Conservation (phyloP, 495 filamentous ascomycete species). For the Pyrenula aspistea region DNA sequence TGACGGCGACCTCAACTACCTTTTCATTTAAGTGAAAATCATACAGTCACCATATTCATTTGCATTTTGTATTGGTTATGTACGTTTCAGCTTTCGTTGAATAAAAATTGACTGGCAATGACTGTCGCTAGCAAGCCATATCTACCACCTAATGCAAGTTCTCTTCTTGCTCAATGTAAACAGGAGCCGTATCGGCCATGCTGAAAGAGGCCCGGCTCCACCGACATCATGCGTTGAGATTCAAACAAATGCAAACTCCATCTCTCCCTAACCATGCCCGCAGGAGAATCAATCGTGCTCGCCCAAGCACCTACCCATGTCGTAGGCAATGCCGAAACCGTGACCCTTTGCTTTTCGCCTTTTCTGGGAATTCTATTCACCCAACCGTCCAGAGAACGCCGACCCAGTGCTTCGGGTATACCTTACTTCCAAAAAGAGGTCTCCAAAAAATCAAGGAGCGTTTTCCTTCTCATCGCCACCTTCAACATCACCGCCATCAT, state of each 20-base stretch:
- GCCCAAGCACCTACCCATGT: background rate
- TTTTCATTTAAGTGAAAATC: too few relatives aligned
- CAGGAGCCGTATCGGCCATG: too few relatives aligned
- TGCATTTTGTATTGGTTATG: too few relatives aligned
- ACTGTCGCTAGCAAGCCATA: too few relatives aligned
- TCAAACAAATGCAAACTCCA: background rate
- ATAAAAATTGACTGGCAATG: too few relatives aligned
- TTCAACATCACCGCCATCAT: background rate
- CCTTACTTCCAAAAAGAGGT: background rate
- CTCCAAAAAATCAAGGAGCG: background rate
- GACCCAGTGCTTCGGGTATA: background rate
- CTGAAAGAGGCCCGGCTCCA: too few relatives aligned
- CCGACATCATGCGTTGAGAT: background rate
- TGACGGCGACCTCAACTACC: too few relatives aligned
- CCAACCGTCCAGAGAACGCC: background rate
- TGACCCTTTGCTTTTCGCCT: background rate
- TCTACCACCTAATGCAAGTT: too few relatives aligned
- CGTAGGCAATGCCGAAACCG: background rate
- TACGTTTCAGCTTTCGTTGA: too few relatives aligned
- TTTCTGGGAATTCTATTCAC: background rate
- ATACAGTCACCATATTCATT: too few relatives aligned
- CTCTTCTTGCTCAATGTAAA: too few relatives aligned
- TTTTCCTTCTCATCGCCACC: background rate
- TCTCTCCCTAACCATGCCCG: background rate
- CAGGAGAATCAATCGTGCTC: background rate